Evolutionary conservation across 306 rosid species (phyloP).

Genomic region (Gillenia trifoliata): DNA sequence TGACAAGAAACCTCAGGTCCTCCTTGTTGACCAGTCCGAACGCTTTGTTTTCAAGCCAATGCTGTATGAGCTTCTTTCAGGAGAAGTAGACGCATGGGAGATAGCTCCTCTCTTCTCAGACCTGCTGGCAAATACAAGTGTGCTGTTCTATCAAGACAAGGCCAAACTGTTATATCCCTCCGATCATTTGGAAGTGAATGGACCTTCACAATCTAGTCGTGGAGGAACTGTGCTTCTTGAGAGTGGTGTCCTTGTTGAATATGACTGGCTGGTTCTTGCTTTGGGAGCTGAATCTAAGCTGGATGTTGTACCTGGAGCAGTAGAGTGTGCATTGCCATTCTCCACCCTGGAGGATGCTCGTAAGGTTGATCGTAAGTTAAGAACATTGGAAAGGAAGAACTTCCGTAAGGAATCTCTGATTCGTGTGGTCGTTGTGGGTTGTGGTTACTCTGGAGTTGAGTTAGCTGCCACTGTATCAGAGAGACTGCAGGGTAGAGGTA

Average conservation of each 20-base stretch:
- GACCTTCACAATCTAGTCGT: constrained; percentile 36
- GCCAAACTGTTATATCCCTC: constrained; percentile 62
- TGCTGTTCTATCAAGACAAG: constrained; percentile 76
- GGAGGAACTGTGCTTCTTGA: constrained; percentile 88
- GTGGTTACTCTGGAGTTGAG: constrained; percentile 94
- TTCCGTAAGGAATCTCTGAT: constrained; percentile 61
- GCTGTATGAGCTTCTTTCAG: constrained; percentile 95
- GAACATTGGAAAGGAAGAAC: constrained; percentile 69
- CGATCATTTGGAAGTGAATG: constrained; percentile 51
- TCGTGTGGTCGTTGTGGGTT: constrained; percentile 89
- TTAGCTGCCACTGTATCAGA: constrained; percentile 92
- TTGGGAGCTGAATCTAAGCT: constrained; percentile 91
- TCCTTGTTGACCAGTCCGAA: constrained; percentile 57
- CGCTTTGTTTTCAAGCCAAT: constrained; percentile 71
- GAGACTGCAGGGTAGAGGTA: constrained; percentile 74
- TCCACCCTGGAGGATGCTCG: constrained; percentile 85
- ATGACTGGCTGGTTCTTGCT: constrained; percentile 99
- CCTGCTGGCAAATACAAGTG: constrained; percentile 65
- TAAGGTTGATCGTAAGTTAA: constrained; percentile 60
- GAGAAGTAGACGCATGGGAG: constrained; percentile 98
- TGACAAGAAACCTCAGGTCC: constrained; percentile 72
- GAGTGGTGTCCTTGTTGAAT: constrained; percentile 87
- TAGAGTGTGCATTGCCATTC: constrained; percentile 79
- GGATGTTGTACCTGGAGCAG: constrained; percentile 85
- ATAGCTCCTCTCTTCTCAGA: constrained; percentile 93